A percentile compares a stretch with the other conserved stretches of the same genome.
phyloP scores from a whole-genome alignment of 129 eudicot species.

The Artemisia tridentata region DNA sequence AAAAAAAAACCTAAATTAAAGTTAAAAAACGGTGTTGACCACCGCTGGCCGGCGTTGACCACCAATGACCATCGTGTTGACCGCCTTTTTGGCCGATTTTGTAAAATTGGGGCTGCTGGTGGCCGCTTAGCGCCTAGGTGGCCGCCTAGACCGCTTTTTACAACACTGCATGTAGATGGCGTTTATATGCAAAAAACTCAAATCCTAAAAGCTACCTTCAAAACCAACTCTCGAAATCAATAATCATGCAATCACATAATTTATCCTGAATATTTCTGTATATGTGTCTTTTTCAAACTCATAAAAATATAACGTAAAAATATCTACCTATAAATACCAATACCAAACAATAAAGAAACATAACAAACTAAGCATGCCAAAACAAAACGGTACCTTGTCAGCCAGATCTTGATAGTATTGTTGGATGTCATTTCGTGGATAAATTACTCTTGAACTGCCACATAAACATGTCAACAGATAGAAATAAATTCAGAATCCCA shows the following conservation, averaged over 20 bases:
- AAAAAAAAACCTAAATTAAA: too few relatives aligned
- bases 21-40: too few relatives aligned
- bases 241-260: background rate
- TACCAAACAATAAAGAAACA: background rate
- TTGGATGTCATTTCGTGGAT: conserved; percentile 72
- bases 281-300: background rate
- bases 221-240: background rate
- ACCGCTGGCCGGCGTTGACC: too few relatives aligned
- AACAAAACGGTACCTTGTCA: conserved; percentile 49
- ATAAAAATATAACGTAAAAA: background rate
- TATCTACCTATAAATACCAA: background rate
- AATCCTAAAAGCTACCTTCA: background rate
- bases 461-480: conserved; percentile 8
- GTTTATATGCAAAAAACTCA: background rate
- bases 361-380: background rate
- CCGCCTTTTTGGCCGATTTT: too few relatives aligned
- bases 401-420: conserved; percentile 77
- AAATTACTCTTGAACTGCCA: conserved; percentile 78
- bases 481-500: conserved; percentile 12
- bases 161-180: background rate
- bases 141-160: too few relatives aligned
- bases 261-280: background rate
- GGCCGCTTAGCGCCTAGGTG: too few relatives aligned
- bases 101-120: too few relatives aligned
- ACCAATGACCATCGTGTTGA: too few relatives aligned